Evolutionary conservation across 2,329 filamentous ascomycete species (phyloP), one percentile per base, ranked within the genome.

Genomic region (Cadophora malorum): DNA sequence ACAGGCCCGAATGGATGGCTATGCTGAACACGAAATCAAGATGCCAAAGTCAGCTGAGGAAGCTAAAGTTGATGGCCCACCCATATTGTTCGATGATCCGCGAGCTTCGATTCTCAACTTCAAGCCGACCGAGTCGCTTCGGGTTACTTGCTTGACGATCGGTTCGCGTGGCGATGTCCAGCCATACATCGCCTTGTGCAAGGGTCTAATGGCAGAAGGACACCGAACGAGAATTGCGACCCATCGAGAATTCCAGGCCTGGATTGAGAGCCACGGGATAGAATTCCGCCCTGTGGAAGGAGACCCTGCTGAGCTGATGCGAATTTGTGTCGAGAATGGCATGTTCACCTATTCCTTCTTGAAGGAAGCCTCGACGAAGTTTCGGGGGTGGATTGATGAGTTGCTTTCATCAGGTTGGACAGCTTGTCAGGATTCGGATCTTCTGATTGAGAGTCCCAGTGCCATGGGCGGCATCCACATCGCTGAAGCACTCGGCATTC

Each of bases 391-490:
- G 94, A 89, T 99, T 21, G 94, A 98, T 74, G 91, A 93, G 53
- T 86, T 99, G 25, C 87, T 97, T 45, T 85, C 85, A 19, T 94
- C 93, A 19, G 90, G 94, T 0, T 98, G 91, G 89, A 80, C 82
- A 53, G 93, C 93, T 0, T 98, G 95, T 75, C 88, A 97, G 79
- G 91, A 90, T 28, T 91, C 91, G 1, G 95, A 99, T 78, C 82
- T 99, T 38, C 83, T 99, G 49, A 97, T 99, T 69, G 96, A 99
- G 79, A 97, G 93, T 58, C 96, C 96, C 0, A 97, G 93, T 67
- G 94, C 96, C 16, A 99, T 99, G 96, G 94, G 91, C 0, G 96
- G 96, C 31, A 97, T 99, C 64, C 96, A 99, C 79, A 97, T 99
- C 72, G 96, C 96, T 1, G 96, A 99, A 80, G 93, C 94, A 28